phyloP scores from a whole-genome alignment of 306 rosid species.

The Oxytropis ochrocephala region DNA sequence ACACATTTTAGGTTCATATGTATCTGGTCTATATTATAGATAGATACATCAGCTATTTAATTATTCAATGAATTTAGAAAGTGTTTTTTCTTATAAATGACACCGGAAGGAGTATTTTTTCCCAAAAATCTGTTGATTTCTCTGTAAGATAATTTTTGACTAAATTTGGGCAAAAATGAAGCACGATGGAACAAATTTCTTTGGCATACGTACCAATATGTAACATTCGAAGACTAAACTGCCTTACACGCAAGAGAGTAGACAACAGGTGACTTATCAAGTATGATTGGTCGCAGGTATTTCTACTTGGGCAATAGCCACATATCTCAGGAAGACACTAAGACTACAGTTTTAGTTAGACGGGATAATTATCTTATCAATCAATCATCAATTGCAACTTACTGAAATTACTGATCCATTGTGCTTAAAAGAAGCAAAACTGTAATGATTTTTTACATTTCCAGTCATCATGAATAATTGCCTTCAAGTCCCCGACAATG shows the following conservation, averaged over 20 bases:
- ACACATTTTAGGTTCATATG: too few species aligned
- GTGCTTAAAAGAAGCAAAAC: constrained; percentile 5
- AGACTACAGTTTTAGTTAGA: not conserved
- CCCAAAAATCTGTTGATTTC: not conserved
- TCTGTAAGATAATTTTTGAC: not conserved
- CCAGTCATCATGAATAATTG: not conserved
- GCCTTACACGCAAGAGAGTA: not conserved
- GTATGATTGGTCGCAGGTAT: not conserved
- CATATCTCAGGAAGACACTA: not conserved
- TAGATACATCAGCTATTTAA: too few species aligned
- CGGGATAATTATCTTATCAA: constrained; percentile 1
- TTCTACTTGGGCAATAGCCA: not conserved
- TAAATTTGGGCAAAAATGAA: not conserved
- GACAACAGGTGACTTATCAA: not conserved
- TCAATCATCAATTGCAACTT: not conserved
- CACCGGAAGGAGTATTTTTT: too few species aligned
- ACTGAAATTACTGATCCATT: not conserved
- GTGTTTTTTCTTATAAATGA: too few species aligned
- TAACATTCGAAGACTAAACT: not conserved
- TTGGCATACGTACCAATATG: not conserved
- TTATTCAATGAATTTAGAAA: too few species aligned
- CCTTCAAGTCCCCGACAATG: not conserved
- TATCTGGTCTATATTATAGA: too few species aligned
- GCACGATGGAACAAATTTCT: not conserved
- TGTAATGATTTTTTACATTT: not conserved